Base-by-base conservation (phyloP, 2,329 filamentous ascomycete genomes). In the Epichloe amarillans region DNA sequence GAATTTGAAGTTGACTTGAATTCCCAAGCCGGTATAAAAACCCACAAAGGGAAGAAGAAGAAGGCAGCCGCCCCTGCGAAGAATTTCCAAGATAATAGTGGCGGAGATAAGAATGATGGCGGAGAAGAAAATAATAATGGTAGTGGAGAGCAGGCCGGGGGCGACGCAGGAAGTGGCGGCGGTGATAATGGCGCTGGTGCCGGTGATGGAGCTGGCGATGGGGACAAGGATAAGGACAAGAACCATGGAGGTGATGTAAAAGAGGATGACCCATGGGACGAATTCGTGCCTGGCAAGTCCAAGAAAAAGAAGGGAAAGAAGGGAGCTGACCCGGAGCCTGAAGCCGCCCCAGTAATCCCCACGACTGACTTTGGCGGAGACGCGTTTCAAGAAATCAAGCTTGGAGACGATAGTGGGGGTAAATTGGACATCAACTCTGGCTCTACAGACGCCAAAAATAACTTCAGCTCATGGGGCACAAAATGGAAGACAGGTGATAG, bases 311-410 rank as follows among this genome's bases (percentile, higher is more conserved):
- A 62, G 50, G 61, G 53, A 23, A 57, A 61, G 49, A 62, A 60
- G 17, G 54, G 54, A 57, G 55, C 55, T 11, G 56, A 54, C n/a
- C 54, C 57, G 2, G 61, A 64, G 26, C 55, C 62, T 11, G 62
- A 59, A 17, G 54, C 58, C 15, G 60, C 63, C 19, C 58, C 64
- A 2, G 57, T 47, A 30, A 60, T 61, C 17, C 58, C 63, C 3
- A 59, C 56, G 15, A 58, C 61, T 21, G 72, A 72, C 46, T 67
- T 73, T 42, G 75, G 77, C 51, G 67, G 73, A n/a, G 65, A 66
- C 47, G 56, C 63, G 5, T 86, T 87, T 57, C 74, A 85, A 43
- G 82, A 87, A 30, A 80, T 88, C 56, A 84, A 80, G 58, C 65
- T 88, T 26, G 63, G 63, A n/a, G 76, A 82, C 56, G 80, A 83